A percentile compares a stretch with the other conserved stretches of the same genome.
phyloP scores from a whole-genome alignment of 2,329 filamentous ascomycete genomes.

The Alternaria infectoria region DNA sequence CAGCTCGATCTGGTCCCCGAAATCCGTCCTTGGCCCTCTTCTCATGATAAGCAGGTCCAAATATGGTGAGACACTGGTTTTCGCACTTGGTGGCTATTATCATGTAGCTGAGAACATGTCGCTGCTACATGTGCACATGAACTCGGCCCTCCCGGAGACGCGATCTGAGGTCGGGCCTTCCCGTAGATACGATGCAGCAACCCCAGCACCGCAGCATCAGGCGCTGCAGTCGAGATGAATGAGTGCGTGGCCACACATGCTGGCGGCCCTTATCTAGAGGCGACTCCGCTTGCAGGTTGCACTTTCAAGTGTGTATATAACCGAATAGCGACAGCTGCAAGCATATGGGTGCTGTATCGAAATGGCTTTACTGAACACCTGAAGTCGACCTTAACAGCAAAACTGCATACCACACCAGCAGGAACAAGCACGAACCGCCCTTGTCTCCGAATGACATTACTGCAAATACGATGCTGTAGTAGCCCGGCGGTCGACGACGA shows the following conservation, averaged over 20 bases:
- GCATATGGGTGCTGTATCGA: not conserved
- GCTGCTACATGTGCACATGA: not conserved
- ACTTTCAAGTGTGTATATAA: not conserved
- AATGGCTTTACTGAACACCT: not conserved
- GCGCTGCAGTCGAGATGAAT: not conserved
- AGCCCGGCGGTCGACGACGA: not conserved
- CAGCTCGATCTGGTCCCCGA: not conserved
- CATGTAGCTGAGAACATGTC: not conserved
- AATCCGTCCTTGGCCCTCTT: conserved; percentile 2
- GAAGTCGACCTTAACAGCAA: not conserved
- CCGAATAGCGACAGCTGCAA: not conserved
- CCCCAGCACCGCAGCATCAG: not conserved
- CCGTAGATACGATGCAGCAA: not conserved
- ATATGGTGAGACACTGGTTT: not conserved
- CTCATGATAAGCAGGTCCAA: not conserved
- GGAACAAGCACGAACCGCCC: not conserved
- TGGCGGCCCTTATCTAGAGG: not conserved
- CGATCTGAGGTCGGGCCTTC: not conserved
- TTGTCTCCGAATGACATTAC: not conserved
- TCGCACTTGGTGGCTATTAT: not conserved
- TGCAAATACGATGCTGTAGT: not conserved
- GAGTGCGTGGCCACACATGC: not conserved
- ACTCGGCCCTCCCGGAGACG: not conserved
- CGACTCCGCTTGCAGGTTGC: not conserved
- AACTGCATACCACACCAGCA: not conserved